Conservation (phyloP, 2,329 filamentous ascomycete genomes). For the Monosporascus sp. region DNA sequence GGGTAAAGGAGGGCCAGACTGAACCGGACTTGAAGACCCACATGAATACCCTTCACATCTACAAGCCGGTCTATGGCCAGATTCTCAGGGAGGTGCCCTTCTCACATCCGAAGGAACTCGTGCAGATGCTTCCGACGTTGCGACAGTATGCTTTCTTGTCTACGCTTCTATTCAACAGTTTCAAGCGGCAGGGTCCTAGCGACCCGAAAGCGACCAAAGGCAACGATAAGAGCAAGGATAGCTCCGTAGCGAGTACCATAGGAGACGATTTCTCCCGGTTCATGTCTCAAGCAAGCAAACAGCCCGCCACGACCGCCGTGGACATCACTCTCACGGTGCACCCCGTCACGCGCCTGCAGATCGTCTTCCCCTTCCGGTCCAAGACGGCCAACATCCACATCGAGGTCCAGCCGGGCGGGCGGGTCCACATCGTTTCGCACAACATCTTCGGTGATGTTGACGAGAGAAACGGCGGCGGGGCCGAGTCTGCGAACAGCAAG, state of each 20-base stretch:
- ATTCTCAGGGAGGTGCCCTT: constrained; percentile 66
- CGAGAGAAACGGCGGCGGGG: neutral
- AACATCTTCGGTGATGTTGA: constrained; percentile 37
- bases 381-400: constrained; percentile 49
- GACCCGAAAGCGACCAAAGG: constrained; percentile 17
- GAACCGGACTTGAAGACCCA: constrained; percentile 33
- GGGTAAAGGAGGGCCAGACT: constrained; percentile 18
- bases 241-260: constrained; percentile 14
- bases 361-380: constrained; percentile 48
- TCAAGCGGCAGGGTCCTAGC: constrained; percentile 33
- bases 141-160: constrained; percentile 71
- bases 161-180: constrained; percentile 57
- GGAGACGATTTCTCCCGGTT: constrained; percentile 16
- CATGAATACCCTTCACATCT: constrained; percentile 60
- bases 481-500: neutral
- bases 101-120: constrained; percentile 69
- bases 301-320: constrained; percentile 17
- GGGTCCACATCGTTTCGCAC: constrained; percentile 52
- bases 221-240: constrained; percentile 8
- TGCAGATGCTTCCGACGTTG: constrained; percentile 66
- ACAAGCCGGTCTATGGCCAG: constrained; percentile 68
- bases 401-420: constrained; percentile 54
- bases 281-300: constrained; percentile 6
- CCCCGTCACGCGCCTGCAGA: constrained; percentile 42
- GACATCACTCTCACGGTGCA: constrained; percentile 50